Conservation (phyloP, 257 asterid genomes). For the Dorcoceras hygrometricum region DNA sequence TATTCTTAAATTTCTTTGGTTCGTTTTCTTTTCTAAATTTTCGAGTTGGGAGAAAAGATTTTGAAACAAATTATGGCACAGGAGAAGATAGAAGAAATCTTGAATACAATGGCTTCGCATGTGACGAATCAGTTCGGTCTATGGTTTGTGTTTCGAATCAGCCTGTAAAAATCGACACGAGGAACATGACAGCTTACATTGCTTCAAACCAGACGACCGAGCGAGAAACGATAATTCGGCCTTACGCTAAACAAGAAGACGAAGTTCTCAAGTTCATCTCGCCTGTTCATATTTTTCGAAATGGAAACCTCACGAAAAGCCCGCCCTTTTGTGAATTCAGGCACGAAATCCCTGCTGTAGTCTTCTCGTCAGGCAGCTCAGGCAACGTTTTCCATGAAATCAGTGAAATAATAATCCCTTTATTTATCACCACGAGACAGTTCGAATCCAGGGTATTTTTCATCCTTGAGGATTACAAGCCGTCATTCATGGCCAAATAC, state of each 20-base stretch:
- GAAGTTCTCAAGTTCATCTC: constrained; percentile 25
- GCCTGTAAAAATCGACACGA: constrained; percentile 37
- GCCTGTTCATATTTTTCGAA: constrained; percentile 34
- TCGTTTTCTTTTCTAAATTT: not conserved
- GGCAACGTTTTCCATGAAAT: constrained; percentile 86
- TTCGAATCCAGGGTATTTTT: constrained; percentile 54
- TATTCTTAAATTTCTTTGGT: not conserved
- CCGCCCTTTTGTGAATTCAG: constrained; percentile 37
- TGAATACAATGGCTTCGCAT: constrained; percentile 48
- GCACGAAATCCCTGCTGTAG: constrained; percentile 67
- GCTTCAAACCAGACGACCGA: constrained; percentile 20
- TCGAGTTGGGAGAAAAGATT: not conserved
- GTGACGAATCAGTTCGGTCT: constrained; percentile 40
- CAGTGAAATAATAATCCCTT: constrained; percentile 80
- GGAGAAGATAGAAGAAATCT: constrained; percentile 47
- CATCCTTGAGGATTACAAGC: constrained; percentile 62
- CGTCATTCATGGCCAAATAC: constrained; percentile 61
- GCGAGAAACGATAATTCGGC: constrained; percentile 29
- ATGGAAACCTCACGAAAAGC: constrained; percentile 19
- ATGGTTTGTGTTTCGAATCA: constrained; percentile 39
- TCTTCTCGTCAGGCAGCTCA: constrained; percentile 80
- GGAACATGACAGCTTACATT: constrained; percentile 36
- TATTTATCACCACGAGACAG: constrained; percentile 65
- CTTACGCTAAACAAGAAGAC: constrained; percentile 62
- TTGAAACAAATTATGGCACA: constrained; percentile 22